Evolutionary conservation across 108 stramenopile species (phyloP), one percentile per base, ranked within the genome.

Genomic region (Pseudonitzschia pungens): DNA sequence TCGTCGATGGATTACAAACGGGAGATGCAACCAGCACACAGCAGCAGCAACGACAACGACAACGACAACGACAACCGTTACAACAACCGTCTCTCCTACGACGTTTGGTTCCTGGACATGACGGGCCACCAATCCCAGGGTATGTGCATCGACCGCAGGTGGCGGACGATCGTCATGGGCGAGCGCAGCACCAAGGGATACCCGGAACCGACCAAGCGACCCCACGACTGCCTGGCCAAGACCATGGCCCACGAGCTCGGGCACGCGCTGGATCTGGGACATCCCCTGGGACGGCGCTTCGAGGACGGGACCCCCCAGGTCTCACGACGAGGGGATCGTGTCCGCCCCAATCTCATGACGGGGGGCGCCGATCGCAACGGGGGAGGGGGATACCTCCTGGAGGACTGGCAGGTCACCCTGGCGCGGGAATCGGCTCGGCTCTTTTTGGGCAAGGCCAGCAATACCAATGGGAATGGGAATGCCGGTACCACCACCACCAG

Each of bases 121-220:
- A 26, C 27, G 28, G 57, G 57, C 10, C 57, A 58, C 26, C 57
- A 58, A 27, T 58, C 57, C 15, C 57, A 58, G 29, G 57, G 57
- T 8, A 27, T 31, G 15, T 58, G 57, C 29, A 58, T 58, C 29
- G 57, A 58, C 27, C 57, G 57, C 4, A 5, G 24, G 24, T 14
- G 28, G 27, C 57, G 57, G 15, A 58, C 26, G 27, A 9, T 58
- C 16, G 15, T 58, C 9, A 58, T 58, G 57, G 57, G 57, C 7
- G 57, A 58, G 27, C 21, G 57, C 15, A 58, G 57, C 29, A 58
- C 57, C 26, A 58, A 58, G 57, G 57, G 57, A 5, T 58, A 58
- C 8, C 15, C 26, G 0, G 14, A 0, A 26, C 57, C 57, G 15
- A 58, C 57, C 28, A 22, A 22, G 15, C 21, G 57, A 58, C 57